Percentiles rank a stretch among this genome's conserved stretches.
These are phyloP conservation scores for Stephania yunnanensis DNA, from an alignment of 164 flowering plant species.

Conservation along the genomic window DNA sequence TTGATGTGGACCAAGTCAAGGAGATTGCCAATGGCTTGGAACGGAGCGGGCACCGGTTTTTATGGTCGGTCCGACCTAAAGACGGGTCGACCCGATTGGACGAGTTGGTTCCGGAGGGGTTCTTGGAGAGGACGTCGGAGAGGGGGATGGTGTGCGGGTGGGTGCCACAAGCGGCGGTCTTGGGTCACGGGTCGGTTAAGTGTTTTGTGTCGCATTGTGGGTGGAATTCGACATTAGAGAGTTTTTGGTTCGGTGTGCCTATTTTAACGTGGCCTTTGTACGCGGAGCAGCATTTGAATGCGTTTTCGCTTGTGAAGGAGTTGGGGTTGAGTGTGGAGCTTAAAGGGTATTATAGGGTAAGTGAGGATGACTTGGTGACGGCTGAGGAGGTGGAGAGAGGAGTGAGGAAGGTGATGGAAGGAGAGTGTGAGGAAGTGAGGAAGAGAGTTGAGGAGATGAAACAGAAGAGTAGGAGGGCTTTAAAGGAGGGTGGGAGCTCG, in stretches of 20 bases:
- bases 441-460: slow-evolving; percentile 8
- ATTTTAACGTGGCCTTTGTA: slow-evolving; percentile 36
- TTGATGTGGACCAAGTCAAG: slow-evolving; percentile 18
- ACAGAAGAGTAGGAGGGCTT: slow-evolving; percentile 5
- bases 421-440: slow-evolving; percentile 4
- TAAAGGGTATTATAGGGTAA: slow-evolving; percentile 14
- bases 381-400: slow-evolving; percentile 25
- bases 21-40: slow-evolving; percentile 36
- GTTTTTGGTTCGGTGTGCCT: slow-evolving; percentile 37
- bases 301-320: slow-evolving; percentile 33
- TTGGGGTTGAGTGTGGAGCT: slow-evolving; percentile 31
- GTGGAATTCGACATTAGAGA: slow-evolving; percentile 39
- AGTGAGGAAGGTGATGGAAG: slow-evolving; percentile 19
- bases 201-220: slow-evolving; percentile 44
- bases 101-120: slow-evolving; percentile 26
- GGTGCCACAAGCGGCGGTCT: slow-evolving; percentile 32
- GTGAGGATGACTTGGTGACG: slow-evolving; percentile 8
- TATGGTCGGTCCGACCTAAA: slow-evolving; percentile 22
- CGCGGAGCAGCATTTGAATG: slow-evolving; percentile 36
- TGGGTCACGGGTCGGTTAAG: slow-evolving; percentile 24
- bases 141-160: slow-evolving; percentile 29
- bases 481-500: slow-evolving; percentile 11
- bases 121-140: slow-evolving; percentile 18
- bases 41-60: slow-evolving; percentile 24
- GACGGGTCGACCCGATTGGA: neutral